Conservation (phyloP, 495 filamentous ascomycete species). For the Lepraria neglecta region DNA sequence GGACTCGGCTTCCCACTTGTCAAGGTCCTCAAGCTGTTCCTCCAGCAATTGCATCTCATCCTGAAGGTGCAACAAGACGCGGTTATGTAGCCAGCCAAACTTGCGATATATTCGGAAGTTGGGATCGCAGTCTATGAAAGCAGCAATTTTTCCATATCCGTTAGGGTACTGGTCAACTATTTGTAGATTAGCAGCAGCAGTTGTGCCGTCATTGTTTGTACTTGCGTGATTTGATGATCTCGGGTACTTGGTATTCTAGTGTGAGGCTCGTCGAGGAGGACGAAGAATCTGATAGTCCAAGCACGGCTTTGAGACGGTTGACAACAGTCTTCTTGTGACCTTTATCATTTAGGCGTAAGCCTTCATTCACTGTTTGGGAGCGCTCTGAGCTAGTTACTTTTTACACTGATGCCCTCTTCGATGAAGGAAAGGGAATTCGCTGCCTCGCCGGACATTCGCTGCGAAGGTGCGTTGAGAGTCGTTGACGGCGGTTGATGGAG, state of each 20-base stretch:
- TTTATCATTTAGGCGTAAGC: not conserved
- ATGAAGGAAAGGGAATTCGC: not conserved
- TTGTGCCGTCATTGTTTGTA: not conserved
- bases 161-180: slow-evolving; percentile 14
- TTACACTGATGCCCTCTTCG: not conserved
- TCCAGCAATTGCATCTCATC: slow-evolving; percentile 33
- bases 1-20: slow-evolving; percentile 23
- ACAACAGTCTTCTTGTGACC: not conserved
- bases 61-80: slow-evolving; percentile 36
- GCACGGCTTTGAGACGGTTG: slow-evolving; percentile 1
- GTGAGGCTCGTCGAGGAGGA: not conserved
- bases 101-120: slow-evolving; percentile 33
- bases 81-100: slow-evolving; percentile 34
- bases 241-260: not conserved
- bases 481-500: not conserved
- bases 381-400: not conserved
- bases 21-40: slow-evolving; percentile 27
- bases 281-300: not conserved
- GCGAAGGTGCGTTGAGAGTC: not conserved
- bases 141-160: slow-evolving; percentile 35
- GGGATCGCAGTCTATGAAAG: slow-evolving; percentile 29
- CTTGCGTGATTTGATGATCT: slow-evolving; percentile 1
- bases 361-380: not conserved
- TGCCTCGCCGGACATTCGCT: not conserved
- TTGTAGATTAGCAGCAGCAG: not conserved